These are phyloP conservation scores for Fusarium sp. DNA, from an alignment of 2,329 filamentous ascomycete species.

Conservation along the genomic window DNA sequence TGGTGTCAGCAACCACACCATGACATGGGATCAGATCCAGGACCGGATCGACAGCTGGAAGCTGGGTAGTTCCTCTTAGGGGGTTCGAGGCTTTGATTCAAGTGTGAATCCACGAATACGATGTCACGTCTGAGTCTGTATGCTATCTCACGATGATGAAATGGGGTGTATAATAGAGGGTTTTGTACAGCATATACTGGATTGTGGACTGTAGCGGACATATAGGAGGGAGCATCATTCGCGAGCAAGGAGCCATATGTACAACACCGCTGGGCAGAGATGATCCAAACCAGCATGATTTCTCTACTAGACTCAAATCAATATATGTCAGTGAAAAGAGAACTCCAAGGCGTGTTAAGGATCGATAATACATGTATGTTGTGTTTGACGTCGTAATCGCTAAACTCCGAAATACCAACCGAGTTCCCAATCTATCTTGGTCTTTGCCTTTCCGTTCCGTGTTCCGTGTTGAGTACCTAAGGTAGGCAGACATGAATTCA, in stretches of 20 bases:
- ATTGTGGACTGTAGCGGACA: constrained; percentile 5
- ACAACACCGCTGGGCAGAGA: constrained; percentile 25
- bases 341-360: background rate
- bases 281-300: constrained; percentile 11
- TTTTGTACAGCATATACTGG: constrained; percentile 36
- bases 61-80: constrained; percentile 68
- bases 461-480: background rate
- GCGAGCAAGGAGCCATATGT: constrained; percentile 22
- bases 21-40: constrained; percentile 92
- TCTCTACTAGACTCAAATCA: constrained; percentile 36
- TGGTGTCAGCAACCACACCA: constrained; percentile 73
- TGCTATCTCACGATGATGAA: constrained; percentile 10
- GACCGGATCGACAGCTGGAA: constrained; percentile 86
- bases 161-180: constrained; percentile 41
- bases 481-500: background rate
- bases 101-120: background rate
- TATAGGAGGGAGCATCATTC: constrained; percentile 28
- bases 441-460: constrained; percentile 2
- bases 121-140: background rate
- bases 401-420: constrained; percentile 20
- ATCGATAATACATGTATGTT: constrained; percentile 7
- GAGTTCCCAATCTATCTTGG: constrained; percentile 21
- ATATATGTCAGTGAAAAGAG: constrained; percentile 10
- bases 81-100: background rate
- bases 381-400: constrained; percentile 11